Percentiles rank a stretch among this genome's conserved stretches.
phyloP scores from a whole-genome alignment of 257 asterid species.

The Penstemon newberryi region DNA sequence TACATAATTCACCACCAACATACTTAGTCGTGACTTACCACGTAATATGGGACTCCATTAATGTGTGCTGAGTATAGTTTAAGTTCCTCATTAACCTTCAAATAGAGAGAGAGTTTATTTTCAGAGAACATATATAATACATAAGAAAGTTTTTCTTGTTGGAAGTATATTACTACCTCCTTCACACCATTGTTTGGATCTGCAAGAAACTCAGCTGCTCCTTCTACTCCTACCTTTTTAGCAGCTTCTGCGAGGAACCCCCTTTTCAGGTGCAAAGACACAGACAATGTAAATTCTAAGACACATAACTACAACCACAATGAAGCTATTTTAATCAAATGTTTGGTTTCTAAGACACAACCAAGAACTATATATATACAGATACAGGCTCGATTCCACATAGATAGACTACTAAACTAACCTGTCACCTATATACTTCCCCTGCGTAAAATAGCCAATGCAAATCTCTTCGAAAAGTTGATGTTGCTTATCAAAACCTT shows the following conservation, averaged over 20 bases:
- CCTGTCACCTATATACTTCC: slow-evolving; percentile 86
- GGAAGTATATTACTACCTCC: slow-evolving; percentile 51
- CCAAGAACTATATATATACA: no score
- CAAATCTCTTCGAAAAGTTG: slow-evolving; percentile 70
- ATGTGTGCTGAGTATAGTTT: slow-evolving; percentile 46
- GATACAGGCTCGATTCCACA: no score
- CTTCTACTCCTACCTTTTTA: slow-evolving; percentile 76
- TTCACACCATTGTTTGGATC: slow-evolving; percentile 79
- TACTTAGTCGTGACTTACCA: slow-evolving; percentile 43
- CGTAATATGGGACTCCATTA: slow-evolving; percentile 72
- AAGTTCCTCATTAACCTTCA: slow-evolving; percentile 64
- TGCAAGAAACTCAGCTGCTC: slow-evolving; percentile 86
- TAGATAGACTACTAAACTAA: slow-evolving; percentile 21
- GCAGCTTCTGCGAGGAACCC: slow-evolving; percentile 72
- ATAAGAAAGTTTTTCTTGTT: slow-evolving; percentile 5
- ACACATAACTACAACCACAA: no score
- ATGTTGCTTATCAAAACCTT: slow-evolving; percentile 69
- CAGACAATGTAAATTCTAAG: not conserved
- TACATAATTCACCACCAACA: not conserved
- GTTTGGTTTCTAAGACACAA: no score
- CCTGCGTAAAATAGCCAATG: slow-evolving; percentile 74
- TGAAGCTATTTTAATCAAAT: no score
- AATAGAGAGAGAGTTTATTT: not conserved
- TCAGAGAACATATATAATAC: not conserved
- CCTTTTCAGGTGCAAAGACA: slow-evolving; percentile 43